These are phyloP conservation scores for Nicotiana tabacum DNA, from an alignment of 257 asterid species.

Conservation along the genomic window DNA sequence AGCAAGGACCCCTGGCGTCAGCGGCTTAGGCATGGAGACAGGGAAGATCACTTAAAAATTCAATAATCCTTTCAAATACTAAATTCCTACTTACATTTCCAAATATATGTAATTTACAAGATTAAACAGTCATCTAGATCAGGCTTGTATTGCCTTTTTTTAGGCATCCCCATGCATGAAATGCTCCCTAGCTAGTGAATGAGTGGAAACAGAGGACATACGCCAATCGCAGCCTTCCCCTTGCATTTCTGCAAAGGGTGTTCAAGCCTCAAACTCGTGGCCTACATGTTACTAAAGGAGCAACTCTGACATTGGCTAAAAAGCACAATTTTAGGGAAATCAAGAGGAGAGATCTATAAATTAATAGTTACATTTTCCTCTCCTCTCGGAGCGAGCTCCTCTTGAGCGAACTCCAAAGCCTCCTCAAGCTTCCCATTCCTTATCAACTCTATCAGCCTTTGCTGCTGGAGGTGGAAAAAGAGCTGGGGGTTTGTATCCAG, in stretches of 20 bases:
- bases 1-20: not conserved
- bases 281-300: not conserved
- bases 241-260: not conserved
- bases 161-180: not conserved
- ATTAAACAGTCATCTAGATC: not conserved
- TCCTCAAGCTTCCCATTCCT: constrained; percentile 71
- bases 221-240: not conserved
- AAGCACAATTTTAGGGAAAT: not conserved
- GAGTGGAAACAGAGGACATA: not conserved
- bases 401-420: constrained; percentile 92
- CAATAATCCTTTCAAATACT: not conserved
- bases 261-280: not conserved
- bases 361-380: constrained; percentile 69
- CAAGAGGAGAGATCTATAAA: not conserved
- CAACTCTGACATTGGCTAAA: not conserved
- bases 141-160: not conserved
- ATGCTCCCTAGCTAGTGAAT: not conserved
- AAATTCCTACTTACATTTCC: not conserved
- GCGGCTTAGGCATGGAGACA: not conserved
- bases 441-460: constrained; percentile 75
- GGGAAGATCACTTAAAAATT: not conserved
- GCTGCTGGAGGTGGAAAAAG: constrained; percentile 92
- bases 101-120: not conserved
- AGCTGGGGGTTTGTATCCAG: constrained; percentile 85
- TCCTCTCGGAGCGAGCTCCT: constrained; percentile 93